These are phyloP conservation scores for Excoecaria agallocha DNA, from an alignment of 345 rosid species.

Conservation along the genomic window DNA sequence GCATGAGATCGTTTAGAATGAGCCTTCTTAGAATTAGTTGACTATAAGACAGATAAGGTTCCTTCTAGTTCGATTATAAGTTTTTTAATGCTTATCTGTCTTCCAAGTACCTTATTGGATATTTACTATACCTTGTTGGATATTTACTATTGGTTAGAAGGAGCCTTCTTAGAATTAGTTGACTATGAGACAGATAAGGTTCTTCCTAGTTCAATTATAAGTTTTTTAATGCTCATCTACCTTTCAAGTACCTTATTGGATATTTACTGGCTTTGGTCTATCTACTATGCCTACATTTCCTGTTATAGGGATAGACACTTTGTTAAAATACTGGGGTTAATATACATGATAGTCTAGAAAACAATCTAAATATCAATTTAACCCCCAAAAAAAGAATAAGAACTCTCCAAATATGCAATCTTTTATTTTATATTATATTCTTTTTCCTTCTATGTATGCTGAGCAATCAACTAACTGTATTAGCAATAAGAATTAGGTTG, in stretches of 20 bases:
- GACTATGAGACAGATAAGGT: background rate
- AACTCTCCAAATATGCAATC: background rate
- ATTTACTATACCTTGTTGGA: too few relatives aligned
- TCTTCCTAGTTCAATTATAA: background rate
- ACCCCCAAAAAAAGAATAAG: background rate
- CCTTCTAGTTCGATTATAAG: background rate
- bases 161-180: background rate
- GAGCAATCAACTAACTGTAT: slow-evolving; percentile 43
- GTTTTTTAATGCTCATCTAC: background rate
- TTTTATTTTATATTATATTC: background rate
- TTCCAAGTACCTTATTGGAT: background rate
- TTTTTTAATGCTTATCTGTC: background rate
- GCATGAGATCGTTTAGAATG: background rate
- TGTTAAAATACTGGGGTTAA: background rate
- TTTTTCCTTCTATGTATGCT: slow-evolving; percentile 14
- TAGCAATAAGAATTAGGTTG: slow-evolving; percentile 63
- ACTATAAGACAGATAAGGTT: background rate
- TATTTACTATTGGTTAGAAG: background rate
- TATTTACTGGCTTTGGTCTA: background rate
- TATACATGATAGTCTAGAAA: background rate
- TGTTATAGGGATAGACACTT: background rate
- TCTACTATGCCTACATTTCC: background rate
- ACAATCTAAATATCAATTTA: background rate
- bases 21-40: background rate
- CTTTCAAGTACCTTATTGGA: background rate